Evolutionary conservation across 768 basidiomycete genomes (phyloP).

Genomic region (Tricholomella constricta): DNA sequence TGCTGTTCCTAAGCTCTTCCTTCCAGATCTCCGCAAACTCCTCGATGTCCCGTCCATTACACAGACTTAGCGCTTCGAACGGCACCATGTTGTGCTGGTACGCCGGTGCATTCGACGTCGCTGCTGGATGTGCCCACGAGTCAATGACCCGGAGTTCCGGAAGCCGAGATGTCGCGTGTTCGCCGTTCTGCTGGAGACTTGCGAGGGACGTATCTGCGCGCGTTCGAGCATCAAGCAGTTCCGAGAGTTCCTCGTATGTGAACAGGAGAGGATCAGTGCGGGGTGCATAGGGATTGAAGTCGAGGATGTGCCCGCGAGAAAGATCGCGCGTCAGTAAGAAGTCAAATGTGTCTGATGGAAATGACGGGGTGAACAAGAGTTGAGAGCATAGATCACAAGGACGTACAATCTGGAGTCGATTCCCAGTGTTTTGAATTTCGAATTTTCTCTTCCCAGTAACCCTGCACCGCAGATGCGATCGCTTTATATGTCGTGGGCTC

Average conservation of each 20-base stretch:
- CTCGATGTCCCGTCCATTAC: slow-evolving; percentile 68
- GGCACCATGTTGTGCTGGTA: slow-evolving; percentile 92
- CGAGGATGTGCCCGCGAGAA: slow-evolving; percentile 75
- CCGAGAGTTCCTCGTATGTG: slow-evolving; percentile 72
- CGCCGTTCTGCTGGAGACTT: neutral
- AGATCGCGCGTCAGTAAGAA: slow-evolving; percentile 84
- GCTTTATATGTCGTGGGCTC: slow-evolving; percentile 53
- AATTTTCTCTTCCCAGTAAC: slow-evolving; percentile 74
- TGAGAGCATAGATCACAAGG: neutral
- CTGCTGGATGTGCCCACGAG: slow-evolving; percentile 71
- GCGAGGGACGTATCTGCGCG: neutral
- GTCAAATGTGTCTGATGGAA: slow-evolving; percentile 74
- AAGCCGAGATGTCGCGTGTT: slow-evolving; percentile 3
- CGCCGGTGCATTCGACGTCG: slow-evolving; percentile 65
- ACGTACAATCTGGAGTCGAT: slow-evolving; percentile 65
- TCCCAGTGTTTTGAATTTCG: slow-evolving; percentile 53
- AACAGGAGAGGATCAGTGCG: slow-evolving; percentile 90
- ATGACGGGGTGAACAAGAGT: neutral
- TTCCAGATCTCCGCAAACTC: slow-evolving; percentile 74
- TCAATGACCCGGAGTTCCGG: slow-evolving; percentile 69
- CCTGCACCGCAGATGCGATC: slow-evolving; percentile 51
- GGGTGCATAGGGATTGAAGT: slow-evolving; percentile 87
- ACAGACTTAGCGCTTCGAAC: slow-evolving; percentile 80
- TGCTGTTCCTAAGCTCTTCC: slow-evolving; percentile 47
- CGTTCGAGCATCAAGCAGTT: slow-evolving; percentile 28